Conservation (phyloP, 164 flowering plant species). For the Saururus chinensis region DNA sequence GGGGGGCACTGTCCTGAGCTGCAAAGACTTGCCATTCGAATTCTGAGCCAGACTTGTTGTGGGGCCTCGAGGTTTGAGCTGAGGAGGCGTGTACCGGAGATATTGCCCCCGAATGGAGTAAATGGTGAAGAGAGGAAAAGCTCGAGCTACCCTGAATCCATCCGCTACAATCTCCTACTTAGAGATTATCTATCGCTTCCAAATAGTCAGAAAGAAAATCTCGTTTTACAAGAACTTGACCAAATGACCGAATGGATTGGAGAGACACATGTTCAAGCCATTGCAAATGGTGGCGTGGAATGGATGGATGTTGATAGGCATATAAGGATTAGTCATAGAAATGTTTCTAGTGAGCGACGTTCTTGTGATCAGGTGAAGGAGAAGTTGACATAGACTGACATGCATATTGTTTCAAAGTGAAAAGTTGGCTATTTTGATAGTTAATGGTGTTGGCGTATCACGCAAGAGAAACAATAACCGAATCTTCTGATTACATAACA, state of each 20-base stretch:
- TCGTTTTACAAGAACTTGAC: conserved; percentile 12
- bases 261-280: conserved; percentile 4
- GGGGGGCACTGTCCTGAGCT: conserved; percentile 47
- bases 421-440: too few relatives aligned
- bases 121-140: conserved; percentile 25
- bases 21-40: conserved; percentile 42
- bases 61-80: conserved; percentile 36
- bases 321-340: background rate
- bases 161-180: conserved; percentile 31
- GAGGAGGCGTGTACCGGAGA: conserved; percentile 35
- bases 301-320: background rate
- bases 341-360: background rate
- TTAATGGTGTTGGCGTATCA: background rate
- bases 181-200: conserved; percentile 4
- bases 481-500: too few relatives aligned
- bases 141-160: conserved; percentile 19
- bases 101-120: conserved; percentile 20
- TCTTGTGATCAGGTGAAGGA: conserved; percentile 4
- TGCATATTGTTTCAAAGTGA: background rate
- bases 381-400: conserved; percentile 1
- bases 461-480: background rate
- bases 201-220: background rate
- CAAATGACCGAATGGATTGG: conserved; percentile 24
- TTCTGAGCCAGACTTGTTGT: conserved; percentile 48
- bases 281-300: background rate